Conservation (phyloP, 768 basidiomycete genomes). For the Mycena galericulata region DNA sequence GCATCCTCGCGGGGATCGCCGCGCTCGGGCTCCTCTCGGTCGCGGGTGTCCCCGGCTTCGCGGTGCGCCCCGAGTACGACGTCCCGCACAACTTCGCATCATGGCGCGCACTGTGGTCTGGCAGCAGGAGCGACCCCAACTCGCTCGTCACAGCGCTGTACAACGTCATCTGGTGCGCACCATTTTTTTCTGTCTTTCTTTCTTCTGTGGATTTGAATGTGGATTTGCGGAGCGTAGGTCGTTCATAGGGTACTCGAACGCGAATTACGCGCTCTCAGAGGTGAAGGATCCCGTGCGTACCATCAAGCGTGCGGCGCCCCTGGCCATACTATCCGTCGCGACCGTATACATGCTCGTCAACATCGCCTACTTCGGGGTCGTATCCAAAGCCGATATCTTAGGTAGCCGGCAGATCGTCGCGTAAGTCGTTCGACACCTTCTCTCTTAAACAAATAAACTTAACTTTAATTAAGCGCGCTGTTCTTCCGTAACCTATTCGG, state of each 20-base stretch:
- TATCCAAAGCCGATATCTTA: slow-evolving; percentile 72
- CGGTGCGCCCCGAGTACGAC: slow-evolving; percentile 47
- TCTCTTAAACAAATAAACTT: neutral
- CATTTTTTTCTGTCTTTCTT: neutral
- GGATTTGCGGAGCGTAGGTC: slow-evolving; percentile 45
- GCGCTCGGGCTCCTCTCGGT: slow-evolving; percentile 58
- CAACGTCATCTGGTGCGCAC: neutral
- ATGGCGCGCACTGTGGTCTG: slow-evolving; percentile 48
- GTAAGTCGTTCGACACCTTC: slow-evolving; percentile 25
- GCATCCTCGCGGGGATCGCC: slow-evolving; percentile 63
- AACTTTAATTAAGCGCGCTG: slow-evolving; percentile 50
- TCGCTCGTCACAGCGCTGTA: slow-evolving; percentile 67
- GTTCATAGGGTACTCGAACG: slow-evolving; percentile 74
- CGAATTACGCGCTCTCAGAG: slow-evolving; percentile 76
- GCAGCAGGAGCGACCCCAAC: slow-evolving; percentile 58
- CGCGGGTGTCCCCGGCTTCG: slow-evolving; percentile 61
- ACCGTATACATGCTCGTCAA: slow-evolving; percentile 72
- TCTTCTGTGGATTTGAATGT: neutral
- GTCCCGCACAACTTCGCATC: slow-evolving; percentile 50
- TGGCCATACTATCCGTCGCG: slow-evolving; percentile 66
- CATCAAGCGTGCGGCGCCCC: slow-evolving; percentile 71
- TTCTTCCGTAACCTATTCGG: slow-evolving; percentile 79
- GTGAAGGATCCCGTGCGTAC: slow-evolving; percentile 72
- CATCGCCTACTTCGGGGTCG: slow-evolving; percentile 76
- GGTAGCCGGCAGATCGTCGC: slow-evolving; percentile 71